A percentile compares a stretch with the other conserved stretches of the same genome.
Conservation (phyloP, 1,284 basidiomycete species). For the Ceratobasidium sp. region DNA sequence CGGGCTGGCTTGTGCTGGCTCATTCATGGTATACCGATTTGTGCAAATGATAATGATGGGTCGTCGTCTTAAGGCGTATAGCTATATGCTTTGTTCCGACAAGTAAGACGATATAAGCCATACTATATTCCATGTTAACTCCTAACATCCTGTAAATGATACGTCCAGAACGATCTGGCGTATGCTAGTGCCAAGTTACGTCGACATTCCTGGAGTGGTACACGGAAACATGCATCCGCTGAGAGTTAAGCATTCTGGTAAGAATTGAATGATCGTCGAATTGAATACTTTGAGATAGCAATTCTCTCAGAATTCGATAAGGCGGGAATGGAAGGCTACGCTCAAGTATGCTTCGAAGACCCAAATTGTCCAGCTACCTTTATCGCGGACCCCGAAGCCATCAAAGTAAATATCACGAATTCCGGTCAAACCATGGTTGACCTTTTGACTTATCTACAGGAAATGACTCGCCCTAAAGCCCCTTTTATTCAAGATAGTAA, state of each 20-base stretch:
- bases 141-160: not conserved
- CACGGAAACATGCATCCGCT: conserved; percentile 11
- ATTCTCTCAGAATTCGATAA: not conserved
- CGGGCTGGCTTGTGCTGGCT: conserved; percentile 47
- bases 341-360: conserved; percentile 7
- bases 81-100: conserved; percentile 1
- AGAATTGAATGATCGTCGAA: no score
- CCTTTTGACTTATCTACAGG: not conserved
- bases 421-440: not conserved
- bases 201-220: conserved; percentile 3
- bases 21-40: conserved; percentile 6
- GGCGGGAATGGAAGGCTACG: conserved; percentile 8
- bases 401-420: not conserved
- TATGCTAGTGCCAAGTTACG: not conserved
- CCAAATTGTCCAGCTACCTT: not conserved
- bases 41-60: not conserved
- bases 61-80: not conserved
- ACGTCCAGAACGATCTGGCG: not conserved
- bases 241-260: conserved; percentile 8
- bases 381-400: conserved; percentile 10
- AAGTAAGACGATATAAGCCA: not conserved
- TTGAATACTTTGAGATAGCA: no score
- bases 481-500: conserved; percentile 5
- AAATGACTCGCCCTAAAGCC: not conserved
- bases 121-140: not conserved